Evolutionary conservation across 176 grass and related monocot genomes (phyloP).

Genomic region (Musa schizocarpa): DNA sequence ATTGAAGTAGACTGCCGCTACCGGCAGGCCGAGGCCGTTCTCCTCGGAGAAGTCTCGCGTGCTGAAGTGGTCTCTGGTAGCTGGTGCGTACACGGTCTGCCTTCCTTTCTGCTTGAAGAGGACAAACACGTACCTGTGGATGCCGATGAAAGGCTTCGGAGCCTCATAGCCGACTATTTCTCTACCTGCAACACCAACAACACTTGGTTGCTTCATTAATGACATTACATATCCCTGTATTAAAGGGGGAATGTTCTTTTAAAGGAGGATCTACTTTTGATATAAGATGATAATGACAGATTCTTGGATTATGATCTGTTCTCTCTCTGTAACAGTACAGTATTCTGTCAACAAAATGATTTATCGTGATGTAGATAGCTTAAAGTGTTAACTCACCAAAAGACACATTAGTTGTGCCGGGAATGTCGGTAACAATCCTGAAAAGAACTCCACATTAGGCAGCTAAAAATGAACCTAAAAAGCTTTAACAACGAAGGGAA

Average conservation of each 20-base stretch:
- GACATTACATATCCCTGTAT: too few species aligned
- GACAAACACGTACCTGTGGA: constrained; percentile 89
- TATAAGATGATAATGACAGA: too few species aligned
- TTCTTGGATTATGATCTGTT: too few species aligned
- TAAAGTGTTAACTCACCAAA: constrained; percentile 39
- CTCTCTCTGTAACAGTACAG: too few species aligned
- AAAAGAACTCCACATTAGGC: constrained; percentile 1
- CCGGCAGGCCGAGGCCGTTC: constrained; percentile 72
- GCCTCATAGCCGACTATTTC: constrained; percentile 63
- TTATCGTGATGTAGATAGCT: background rate
- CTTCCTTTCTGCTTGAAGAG: constrained; percentile 81
- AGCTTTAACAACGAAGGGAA: too few species aligned
- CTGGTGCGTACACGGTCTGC: constrained; percentile 38
- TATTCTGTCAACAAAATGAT: background rate
- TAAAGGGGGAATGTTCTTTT: too few species aligned
- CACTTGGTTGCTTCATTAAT: too few species aligned
- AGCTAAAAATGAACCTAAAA: background rate
- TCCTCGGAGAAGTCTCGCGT: constrained; percentile 69
- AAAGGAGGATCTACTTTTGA: too few species aligned
- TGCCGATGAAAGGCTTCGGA: constrained; percentile 75
- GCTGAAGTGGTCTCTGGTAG: constrained; percentile 52
- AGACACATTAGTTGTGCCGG: constrained; percentile 72
- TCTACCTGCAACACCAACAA: constrained; percentile 30
- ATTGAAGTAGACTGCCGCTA: constrained; percentile 90
- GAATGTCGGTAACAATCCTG: constrained; percentile 94